A percentile compares a stretch with the other conserved stretches of the same genome.
These are phyloP conservation scores for Coemansia interrupta DNA, from an alignment of 192 early-diverging fungal genomes.

Conservation along the genomic window DNA sequence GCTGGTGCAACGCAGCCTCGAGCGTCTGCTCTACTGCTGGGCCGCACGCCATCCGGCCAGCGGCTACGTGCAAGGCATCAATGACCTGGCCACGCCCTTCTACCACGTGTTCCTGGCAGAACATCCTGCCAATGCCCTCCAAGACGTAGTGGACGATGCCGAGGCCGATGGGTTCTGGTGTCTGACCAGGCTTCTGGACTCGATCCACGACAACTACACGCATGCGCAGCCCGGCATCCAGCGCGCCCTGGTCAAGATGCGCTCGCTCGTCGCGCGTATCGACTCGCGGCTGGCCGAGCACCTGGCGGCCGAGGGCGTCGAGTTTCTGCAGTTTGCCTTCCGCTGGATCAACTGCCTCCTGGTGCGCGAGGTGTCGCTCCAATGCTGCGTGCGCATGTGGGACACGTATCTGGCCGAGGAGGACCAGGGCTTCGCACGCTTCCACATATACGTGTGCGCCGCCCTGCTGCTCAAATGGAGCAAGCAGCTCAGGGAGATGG, in stretches of 20 bases:
- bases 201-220: constrained; percentile 99
- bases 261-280: constrained; percentile 88
- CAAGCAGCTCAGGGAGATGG: constrained; percentile 76
- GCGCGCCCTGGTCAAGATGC: constrained; percentile 80
- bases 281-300: constrained; percentile 75
- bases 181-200: constrained; percentile 89
- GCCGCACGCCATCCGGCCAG: constrained; percentile 96
- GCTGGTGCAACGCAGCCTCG: constrained; percentile 81
- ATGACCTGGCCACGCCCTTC: constrained; percentile 96
- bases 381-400: constrained; percentile 95
- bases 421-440: constrained; percentile 75
- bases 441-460: constrained; percentile 98
- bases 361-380: constrained; percentile 90
- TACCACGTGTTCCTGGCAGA: constrained; percentile 83
- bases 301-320: constrained; percentile 81
- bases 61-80: constrained; percentile 99
- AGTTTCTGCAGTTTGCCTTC: constrained; percentile 99
- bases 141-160: constrained; percentile 60
- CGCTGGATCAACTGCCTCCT: constrained; percentile 99
- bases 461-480: constrained; percentile 97
- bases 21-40: constrained; percentile 94
- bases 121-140: constrained; percentile 8
- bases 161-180: constrained; percentile 99
- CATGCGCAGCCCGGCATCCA: constrained; percentile 96
- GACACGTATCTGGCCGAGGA: constrained; percentile 82